Base-by-base conservation (phyloP, 2,329 filamentous ascomycete species). In the Xylariales sp. region DNA sequence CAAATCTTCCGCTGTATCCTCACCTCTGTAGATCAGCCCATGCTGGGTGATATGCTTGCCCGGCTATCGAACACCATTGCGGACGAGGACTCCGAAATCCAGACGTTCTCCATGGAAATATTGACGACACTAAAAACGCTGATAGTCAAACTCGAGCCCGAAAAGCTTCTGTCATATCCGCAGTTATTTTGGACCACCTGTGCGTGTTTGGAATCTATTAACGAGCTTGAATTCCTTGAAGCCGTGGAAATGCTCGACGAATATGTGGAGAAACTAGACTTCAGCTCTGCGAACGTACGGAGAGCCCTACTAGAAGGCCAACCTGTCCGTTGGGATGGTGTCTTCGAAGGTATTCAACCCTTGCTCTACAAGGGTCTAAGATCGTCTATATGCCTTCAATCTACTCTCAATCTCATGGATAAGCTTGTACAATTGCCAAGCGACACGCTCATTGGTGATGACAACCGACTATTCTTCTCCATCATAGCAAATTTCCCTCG, bases 111-210 rank as follows among this genome's bases (percentile, higher is more conserved):
- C 0, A 95, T 98, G 91, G 97, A 99, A 78, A 98, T 99, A 65
- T 81, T 99, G 61, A 97, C 94, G 0, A 99, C 97, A 0, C 80
- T 99, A 59, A 94, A 97, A 76, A 94, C 94, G 0, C 91, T 99
- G 52, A 97, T 99, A 65, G 87, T 90, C 72, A 96, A 95, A 63
- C 83, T 98, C 34, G 90, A 94, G 23, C 86, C 91, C 0, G 87
- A 91, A 45, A 91, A 94, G 77, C 85, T 99, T 1, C 81, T 97
- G 55, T 89, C 90, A n/a, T 97, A 97, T 72, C 96, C 96, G 1
- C 95, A 98, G 75, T 84, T 99, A 0, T 98, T 99, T 80, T 99
- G 97, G 97, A 97, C 95, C 0, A 97, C 93, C 0, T 97, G 94
- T 75, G 96, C 96, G 10, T 99, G 96, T 77, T 83, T 99, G 23